These are phyloP conservation scores for Pseudogymnoascus sp. DNA, from an alignment of 2,329 filamentous ascomycete species.

Conservation along the genomic window DNA sequence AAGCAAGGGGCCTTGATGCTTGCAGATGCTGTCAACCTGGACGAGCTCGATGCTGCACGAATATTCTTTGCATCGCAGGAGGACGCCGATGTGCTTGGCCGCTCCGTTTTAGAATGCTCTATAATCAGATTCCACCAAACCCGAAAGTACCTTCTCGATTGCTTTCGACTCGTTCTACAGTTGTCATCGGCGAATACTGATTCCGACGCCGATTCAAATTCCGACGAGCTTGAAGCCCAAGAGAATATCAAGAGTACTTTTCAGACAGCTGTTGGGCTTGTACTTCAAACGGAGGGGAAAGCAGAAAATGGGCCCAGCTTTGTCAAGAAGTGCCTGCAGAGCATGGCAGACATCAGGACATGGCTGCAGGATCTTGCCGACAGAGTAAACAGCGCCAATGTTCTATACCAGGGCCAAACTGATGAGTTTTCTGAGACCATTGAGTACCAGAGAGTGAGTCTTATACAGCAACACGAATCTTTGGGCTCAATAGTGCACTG, in stretches of 20 bases:
- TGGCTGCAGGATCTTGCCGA: slow-evolving; percentile 73
- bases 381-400: slow-evolving; percentile 63
- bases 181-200: slow-evolving; percentile 32
- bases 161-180: slow-evolving; percentile 70
- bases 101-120: slow-evolving; percentile 66
- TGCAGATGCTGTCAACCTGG: slow-evolving; percentile 80
- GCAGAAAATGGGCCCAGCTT: slow-evolving; percentile 50
- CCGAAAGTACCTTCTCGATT: slow-evolving; percentile 74
- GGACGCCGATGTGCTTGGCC: slow-evolving; percentile 60
- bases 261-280: slow-evolving; percentile 44
- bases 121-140: slow-evolving; percentile 84
- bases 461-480: slow-evolving; percentile 84
- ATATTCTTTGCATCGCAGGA: slow-evolving; percentile 67
- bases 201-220: slow-evolving; percentile 34
- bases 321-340: slow-evolving; percentile 64
- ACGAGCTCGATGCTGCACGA: slow-evolving; percentile 76
- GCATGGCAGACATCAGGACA: slow-evolving; percentile 67
- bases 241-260: slow-evolving; percentile 44
- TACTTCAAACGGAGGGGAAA: slow-evolving; percentile 38
- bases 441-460: slow-evolving; percentile 69
- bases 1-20: slow-evolving; percentile 73
- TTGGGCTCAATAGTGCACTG: slow-evolving; percentile 73
- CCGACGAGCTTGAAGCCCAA: slow-evolving; percentile 46
- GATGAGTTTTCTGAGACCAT: slow-evolving; percentile 68
- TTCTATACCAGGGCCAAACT: slow-evolving; percentile 58